A percentile compares a stretch with the other conserved stretches of the same genome.
Evolutionary conservation across 805 yeast species (phyloP).

Genomic region (Hanseniaspora lindneri): DNA sequence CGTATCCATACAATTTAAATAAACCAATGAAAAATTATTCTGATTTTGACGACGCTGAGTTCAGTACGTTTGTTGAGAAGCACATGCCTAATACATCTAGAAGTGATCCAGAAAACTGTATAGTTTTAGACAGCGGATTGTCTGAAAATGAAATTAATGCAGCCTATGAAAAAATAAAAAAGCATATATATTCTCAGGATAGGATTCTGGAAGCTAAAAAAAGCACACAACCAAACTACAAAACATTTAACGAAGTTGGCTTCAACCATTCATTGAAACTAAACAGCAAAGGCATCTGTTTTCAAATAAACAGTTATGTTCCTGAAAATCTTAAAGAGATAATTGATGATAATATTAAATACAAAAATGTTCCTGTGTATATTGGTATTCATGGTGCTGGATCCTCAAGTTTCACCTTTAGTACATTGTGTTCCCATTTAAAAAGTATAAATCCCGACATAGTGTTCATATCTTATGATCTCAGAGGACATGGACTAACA

Average conservation of each 20-base stretch:
- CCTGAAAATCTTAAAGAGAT: not conserved
- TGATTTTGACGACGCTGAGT: too few relatives aligned
- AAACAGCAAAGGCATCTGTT: constrained; percentile 18
- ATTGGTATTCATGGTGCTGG: constrained; percentile 94
- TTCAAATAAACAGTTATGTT: constrained; percentile 47
- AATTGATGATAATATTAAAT: not conserved
- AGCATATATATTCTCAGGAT: not conserved
- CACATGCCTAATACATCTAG: too few relatives aligned
- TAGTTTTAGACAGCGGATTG: not conserved
- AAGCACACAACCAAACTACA: not conserved
- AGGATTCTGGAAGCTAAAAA: not conserved
- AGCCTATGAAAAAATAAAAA: constrained; percentile 2
- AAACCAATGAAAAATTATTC: too few relatives aligned
- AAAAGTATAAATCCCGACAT: constrained; percentile 24
- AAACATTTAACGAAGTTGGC: not conserved
- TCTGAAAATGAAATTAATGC: not conserved
- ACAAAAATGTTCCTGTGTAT: constrained; percentile 35
- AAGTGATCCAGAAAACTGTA: not conserved
- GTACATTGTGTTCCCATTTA: constrained; percentile 35
- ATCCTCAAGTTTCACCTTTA: constrained; percentile 71
- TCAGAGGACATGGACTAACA: constrained; percentile 73
- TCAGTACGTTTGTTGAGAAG: too few relatives aligned
- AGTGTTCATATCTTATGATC: constrained; percentile 48
- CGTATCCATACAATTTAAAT: too few relatives aligned
- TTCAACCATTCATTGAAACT: not conserved